Percentiles rank a stretch among this genome's conserved stretches.
Conservation (phyloP, 1,284 basidiomycete genomes). For the Sanghuangporus baumii region DNA sequence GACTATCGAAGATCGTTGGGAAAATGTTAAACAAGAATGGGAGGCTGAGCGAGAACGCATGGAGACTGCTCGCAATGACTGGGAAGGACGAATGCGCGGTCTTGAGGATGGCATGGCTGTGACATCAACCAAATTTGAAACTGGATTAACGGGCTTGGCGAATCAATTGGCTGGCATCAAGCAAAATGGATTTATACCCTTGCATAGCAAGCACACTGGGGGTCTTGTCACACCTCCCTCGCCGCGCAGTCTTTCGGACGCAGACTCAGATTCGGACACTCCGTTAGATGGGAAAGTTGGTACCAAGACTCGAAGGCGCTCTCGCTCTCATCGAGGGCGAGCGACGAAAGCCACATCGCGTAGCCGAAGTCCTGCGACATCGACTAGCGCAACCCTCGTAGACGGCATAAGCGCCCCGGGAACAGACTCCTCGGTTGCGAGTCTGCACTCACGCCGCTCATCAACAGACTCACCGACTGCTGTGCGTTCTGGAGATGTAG, state of each 20-base stretch:
- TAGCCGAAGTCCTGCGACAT: constrained; percentile 14
- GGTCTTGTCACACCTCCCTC: constrained; percentile 70
- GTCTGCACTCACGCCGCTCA: constrained; percentile 14
- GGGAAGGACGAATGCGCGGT: constrained; percentile 55
- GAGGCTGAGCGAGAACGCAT: constrained; percentile 74
- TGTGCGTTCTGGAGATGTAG: background rate
- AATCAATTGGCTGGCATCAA: constrained; percentile 36
- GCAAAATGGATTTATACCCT: constrained; percentile 27
- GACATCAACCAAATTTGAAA: constrained; percentile 38
- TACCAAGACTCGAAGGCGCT: constrained; percentile 5
- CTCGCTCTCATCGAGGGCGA: constrained; percentile 13
- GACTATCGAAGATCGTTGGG: constrained; percentile 74
- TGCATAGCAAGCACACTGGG: constrained; percentile 19
- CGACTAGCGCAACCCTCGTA: constrained; percentile 16
- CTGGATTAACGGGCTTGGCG: constrained; percentile 32
- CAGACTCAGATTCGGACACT: constrained; percentile 52
- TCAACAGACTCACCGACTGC: constrained; percentile 15
- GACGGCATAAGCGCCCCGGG: constrained; percentile 16
- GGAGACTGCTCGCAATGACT: constrained; percentile 71
- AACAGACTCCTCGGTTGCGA: constrained; percentile 16
- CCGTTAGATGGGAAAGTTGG: background rate
- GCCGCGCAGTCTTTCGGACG: constrained; percentile 54
- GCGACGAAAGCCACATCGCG: constrained; percentile 9
- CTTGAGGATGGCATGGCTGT: constrained; percentile 38
- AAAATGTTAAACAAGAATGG: constrained; percentile 76